Percentiles rank a stretch among this genome's conserved stretches.
These are phyloP conservation scores for Kalmusia sp. DNA, from an alignment of 2,329 filamentous ascomycete genomes.

Conservation along the genomic window DNA sequence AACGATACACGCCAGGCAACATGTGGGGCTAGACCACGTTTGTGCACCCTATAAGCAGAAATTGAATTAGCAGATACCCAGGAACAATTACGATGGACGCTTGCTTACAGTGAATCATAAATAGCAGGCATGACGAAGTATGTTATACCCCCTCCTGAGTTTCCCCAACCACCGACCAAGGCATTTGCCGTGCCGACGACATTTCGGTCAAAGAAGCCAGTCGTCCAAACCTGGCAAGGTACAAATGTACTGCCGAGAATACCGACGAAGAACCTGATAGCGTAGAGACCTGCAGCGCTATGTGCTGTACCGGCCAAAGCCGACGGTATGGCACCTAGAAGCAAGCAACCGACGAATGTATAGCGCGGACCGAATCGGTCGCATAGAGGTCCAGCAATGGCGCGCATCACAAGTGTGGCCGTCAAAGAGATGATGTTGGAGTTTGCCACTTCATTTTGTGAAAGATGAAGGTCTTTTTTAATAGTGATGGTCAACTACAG, in stretches of 20 bases:
- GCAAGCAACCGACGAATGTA: slow-evolving; percentile 79
- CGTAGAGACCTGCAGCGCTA: slow-evolving; percentile 71
- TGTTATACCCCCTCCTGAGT: slow-evolving; percentile 86
- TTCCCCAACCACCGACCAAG: slow-evolving; percentile 83
- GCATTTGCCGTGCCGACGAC: slow-evolving; percentile 89
- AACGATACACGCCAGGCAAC: slow-evolving; percentile 86
- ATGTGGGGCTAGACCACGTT: slow-evolving; percentile 66
- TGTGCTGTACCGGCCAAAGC: slow-evolving; percentile 81
- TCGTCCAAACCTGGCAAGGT: slow-evolving; percentile 91
- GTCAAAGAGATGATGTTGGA: slow-evolving; percentile 85
- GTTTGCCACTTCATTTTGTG: slow-evolving; percentile 76
- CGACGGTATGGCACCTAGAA: slow-evolving; percentile 80
- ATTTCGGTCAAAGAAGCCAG: slow-evolving; percentile 92
- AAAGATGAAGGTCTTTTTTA: slow-evolving; percentile 77
- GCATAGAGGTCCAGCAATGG: slow-evolving; percentile 82
- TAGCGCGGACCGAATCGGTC: slow-evolving; percentile 82
- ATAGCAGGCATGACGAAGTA: slow-evolving; percentile 95
- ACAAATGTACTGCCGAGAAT: slow-evolving; percentile 81
- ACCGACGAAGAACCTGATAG: slow-evolving; percentile 80
- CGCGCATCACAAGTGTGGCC: slow-evolving; percentile 71
- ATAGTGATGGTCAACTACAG: slow-evolving; percentile 64
- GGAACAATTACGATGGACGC: too few species aligned
- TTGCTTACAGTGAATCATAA: slow-evolving; percentile 70
- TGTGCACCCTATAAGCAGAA: slow-evolving; percentile 49
- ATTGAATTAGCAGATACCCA: not conserved